Conservation (phyloP, 345 rosid species). For the Eucalyptus dawsonii region DNA sequence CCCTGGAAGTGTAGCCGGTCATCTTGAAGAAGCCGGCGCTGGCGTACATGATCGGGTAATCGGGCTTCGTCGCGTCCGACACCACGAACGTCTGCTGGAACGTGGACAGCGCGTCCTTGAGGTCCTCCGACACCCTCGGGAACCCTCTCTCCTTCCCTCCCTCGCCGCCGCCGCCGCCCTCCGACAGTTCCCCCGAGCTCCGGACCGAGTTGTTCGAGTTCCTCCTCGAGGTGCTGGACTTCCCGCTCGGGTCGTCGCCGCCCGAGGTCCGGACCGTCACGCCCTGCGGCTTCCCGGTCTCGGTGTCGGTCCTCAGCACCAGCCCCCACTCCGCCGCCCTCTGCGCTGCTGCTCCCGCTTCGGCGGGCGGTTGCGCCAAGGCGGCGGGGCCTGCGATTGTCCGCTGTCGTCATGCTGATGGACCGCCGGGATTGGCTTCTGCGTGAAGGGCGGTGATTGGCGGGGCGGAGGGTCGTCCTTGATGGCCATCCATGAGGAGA, state of each 20-base stretch:
- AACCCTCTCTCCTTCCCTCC: slow-evolving; percentile 32
- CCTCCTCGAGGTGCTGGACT: slow-evolving; percentile 32
- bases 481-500: slow-evolving; percentile 92
- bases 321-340: slow-evolving; percentile 99
- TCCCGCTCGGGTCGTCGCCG: slow-evolving; percentile 44
- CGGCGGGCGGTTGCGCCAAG: slow-evolving; percentile 1
- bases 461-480: slow-evolving; percentile 18
- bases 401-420: background rate
- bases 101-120: slow-evolving; percentile 70
- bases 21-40: slow-evolving; percentile 97
- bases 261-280: slow-evolving; percentile 73
- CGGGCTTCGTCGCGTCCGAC: slow-evolving; percentile 91
- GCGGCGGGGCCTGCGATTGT: background rate
- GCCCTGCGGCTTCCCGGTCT: slow-evolving; percentile 80
- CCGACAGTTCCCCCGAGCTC: slow-evolving; percentile 63
- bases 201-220: slow-evolving; percentile 61
- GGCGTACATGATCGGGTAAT: slow-evolving; percentile 82
- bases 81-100: slow-evolving; percentile 96
- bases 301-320: slow-evolving; percentile 56
- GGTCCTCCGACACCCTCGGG: slow-evolving; percentile 71
- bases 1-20: slow-evolving; percentile 93
- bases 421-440: background rate
- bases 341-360: slow-evolving; percentile 47
- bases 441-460: background rate
- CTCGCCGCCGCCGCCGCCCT: background rate